Base-by-base conservation (phyloP, 2,329 filamentous ascomycete genomes). In the Paecilomyces sp. region DNA sequence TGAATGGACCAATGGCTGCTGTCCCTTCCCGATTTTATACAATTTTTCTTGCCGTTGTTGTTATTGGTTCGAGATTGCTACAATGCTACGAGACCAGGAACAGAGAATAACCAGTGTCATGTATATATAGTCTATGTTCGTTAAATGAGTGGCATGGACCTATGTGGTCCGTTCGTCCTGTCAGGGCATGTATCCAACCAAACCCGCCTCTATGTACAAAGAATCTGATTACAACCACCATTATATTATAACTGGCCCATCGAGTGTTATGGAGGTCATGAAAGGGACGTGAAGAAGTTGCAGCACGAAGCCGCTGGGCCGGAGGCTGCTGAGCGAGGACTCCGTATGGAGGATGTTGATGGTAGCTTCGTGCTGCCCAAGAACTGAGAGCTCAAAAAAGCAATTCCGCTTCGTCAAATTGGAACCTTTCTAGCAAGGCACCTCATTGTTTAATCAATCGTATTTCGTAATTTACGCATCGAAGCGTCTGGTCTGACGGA, bases 401-500 rank as follows among this genome's bases (percentile, higher is more conserved):
- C 41, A 18, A 47, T 47, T 47, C 8, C 8, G 18, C 41, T 18
- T 18, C n/a, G n/a, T 47, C n/a, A 15, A 18, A 8, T 47, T 18
- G 15, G 18, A 18, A 8, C 9, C n/a, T 47, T 47, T 18, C 1
- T 9, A 8, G n/a, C 41, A 18, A 8, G 41, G 41, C n/a, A 18
- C 18, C 1, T 47, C 41, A 47, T 18, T 18, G 41, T 47, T n/a
- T n/a, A 18, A 18, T 47, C 41, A 9, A 7, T 47, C 41, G 18
- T 47, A 9, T 18, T 53, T 13, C 51, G 7, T 53, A 22, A 31
- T 61, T 58, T 66, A 70, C 9, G 57, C 58, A 55, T 60, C 41
- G 51, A 67, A 53, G 41, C 62, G 65, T 8, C 58, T 64, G 53
- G 69, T 62, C 54, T 71, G 68, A 62, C 68, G 68, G 41, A 68